Evolutionary conservation across 2,329 filamentous ascomycete genomes (phyloP), one percentile per base, ranked within the genome.

Genomic region (Exophiala viscosa): DNA sequence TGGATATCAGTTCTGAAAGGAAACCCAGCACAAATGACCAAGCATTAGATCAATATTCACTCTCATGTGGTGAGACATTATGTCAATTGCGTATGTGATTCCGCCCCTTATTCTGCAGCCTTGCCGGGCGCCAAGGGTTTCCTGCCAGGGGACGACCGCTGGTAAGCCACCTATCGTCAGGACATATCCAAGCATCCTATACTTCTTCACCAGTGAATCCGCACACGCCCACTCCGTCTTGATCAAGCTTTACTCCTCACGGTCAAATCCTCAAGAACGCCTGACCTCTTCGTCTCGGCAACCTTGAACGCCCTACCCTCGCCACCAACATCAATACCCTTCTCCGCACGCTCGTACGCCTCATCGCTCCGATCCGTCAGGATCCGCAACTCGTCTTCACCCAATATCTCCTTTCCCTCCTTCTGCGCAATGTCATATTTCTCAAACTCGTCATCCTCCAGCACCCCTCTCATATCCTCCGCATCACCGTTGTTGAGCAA

Each of bases 281-380:
- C 40, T 11, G 52, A 47, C 45, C 73, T 73, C 67, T 81, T 84
- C n/a, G 89, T 95, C 70, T 92, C 90, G 10, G 96, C 87, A 45
- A 90, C 85, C 65, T 82, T 82, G 66, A 90, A 95, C 0, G 75
- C 69, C 57, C 70, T 72, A 54, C 73, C 72, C 44, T 63, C 64
- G 45, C 81, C 85, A 1, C 84, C 84, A 61, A 85, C 80, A 62
- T 90, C 89, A 44, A 88, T 70, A 0, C 91, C 91, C 64, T 83
- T 86, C 54, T 92, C 90, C 1, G 91, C 91, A 50, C 82, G 78
- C 35, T 80, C 81, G 70, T 85, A 87, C 2, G 84, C 84, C 63
- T 83, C 82, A 43, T 80, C 77, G 58, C 79, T 83, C 20, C 90
- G 76, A 70, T 97, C 91, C 40, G 89, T 88, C 47, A 99, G 68